Evolutionary conservation across 2,329 filamentous ascomycete species (phyloP), one percentile per base, ranked within the genome.

Genomic region (Stylonectria norvegica): DNA sequence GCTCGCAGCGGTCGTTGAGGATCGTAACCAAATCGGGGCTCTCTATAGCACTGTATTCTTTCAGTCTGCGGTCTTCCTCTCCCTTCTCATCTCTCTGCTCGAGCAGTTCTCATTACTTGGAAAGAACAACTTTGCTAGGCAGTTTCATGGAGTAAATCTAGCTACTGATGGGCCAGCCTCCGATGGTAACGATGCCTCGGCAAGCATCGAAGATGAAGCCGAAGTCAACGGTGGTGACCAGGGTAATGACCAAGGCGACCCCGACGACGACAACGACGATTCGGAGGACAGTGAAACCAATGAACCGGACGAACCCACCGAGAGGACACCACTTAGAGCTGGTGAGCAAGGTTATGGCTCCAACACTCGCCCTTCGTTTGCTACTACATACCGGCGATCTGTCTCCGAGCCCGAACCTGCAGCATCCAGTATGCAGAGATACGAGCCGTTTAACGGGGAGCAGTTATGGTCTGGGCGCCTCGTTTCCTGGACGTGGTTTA

Each of bases 41-140:
- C 84, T 87, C 7, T 98, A 97, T 60, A 81, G 87, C 47, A 74
- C 89, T 33, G 78, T 93, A 5, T 86, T 95, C 52, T 84, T 89
- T 56, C 85, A 93, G 52, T 79, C 83, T 1, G 81, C 83, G 5
- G 71, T 85, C 4, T 94, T 90, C 56, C 59, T 89, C 6, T 82
- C 89, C 0, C 72, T 88, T 0, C 67, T 89, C 47, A 78, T 95
- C 38, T 81, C 83, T 0, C 81, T 95, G 36, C 63, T 86, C 29
- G 93, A 98, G 60, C 72, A 93, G 6, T 91, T 94, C 56, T 78
- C 79, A 11, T 71, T 96, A 48, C 81, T 81, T 3, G 77, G 69
- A 23, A 95, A 89, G 62, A 67, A 73, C n/a, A 72, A 78, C 3
- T 93, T 85, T 60, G 83, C 81, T 3, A 71, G 73, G 40, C 73